These are phyloP conservation scores for Parachlorella kessleri DNA, from an alignment of 139 green algal species.

Conservation along the genomic window DNA sequence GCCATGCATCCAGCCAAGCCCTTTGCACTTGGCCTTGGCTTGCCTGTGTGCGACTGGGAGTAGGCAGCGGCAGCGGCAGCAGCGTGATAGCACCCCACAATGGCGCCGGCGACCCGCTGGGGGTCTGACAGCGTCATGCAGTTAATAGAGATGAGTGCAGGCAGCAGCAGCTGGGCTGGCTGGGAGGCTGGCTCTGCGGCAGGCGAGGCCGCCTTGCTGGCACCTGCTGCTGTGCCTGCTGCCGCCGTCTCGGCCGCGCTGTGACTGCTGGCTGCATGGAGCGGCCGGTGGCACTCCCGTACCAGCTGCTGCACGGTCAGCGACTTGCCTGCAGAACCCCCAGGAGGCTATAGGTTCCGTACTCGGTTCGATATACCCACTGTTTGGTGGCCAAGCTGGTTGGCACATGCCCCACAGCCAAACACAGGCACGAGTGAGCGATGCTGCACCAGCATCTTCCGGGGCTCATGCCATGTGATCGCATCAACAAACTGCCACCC, in stretches of 20 bases:
- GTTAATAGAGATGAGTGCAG: conserved; percentile 59
- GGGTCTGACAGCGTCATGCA: conserved; percentile 56
- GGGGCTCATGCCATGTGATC: no score
- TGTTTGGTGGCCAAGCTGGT: no score
- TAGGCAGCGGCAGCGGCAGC: no score
- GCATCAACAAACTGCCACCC: no score
- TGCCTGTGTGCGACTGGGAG: conserved; percentile 6
- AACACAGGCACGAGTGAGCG: no score
- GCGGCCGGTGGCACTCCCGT: conserved; percentile 12
- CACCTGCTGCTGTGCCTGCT: background rate
- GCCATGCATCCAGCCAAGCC: no score
- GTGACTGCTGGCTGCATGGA: background rate
- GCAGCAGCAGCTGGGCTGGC: conserved; percentile 7
- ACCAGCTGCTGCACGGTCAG: conserved; percentile 52
- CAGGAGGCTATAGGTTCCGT: no score
- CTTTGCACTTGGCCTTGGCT: background rate
- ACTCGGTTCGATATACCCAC: no score
- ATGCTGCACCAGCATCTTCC: no score
- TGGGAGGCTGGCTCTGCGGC: no score
- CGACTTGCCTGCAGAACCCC: conserved; percentile 48
- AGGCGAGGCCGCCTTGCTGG: no score
- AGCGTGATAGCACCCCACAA: conserved; percentile 15
- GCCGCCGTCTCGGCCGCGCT: background rate
- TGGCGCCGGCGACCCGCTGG: conserved; percentile 7
- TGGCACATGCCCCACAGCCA: no score